These are phyloP conservation scores for Phytophthora sojae DNA, from an alignment of 352 stramenopile genomes.

Conservation along the genomic window DNA sequence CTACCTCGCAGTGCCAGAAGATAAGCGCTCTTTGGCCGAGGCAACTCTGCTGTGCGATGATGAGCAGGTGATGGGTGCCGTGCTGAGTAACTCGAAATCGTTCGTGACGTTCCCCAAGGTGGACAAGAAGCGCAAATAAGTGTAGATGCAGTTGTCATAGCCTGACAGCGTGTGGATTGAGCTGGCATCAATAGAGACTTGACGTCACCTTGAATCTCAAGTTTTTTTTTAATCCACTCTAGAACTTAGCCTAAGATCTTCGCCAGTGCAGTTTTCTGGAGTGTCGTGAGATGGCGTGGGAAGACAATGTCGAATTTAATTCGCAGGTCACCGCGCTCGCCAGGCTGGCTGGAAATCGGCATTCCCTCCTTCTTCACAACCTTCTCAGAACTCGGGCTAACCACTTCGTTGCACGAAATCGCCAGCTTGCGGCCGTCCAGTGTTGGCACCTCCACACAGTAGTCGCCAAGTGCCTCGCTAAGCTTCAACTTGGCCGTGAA, in stretches of 20 bases:
- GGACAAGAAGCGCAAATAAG: slow-evolving; percentile 24
- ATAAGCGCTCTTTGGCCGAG: slow-evolving; percentile 61
- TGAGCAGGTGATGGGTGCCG: slow-evolving; percentile 38
- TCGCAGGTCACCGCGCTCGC: slow-evolving; percentile 91
- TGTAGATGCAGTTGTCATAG: neutral
- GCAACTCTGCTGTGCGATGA: slow-evolving; percentile 56
- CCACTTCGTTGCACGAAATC: slow-evolving; percentile 94
- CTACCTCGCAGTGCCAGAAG: slow-evolving; percentile 61
- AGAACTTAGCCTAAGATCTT: slow-evolving; percentile 75
- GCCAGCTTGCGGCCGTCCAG: slow-evolving; percentile 95
- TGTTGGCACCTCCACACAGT: slow-evolving; percentile 94
- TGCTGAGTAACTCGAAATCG: slow-evolving; percentile 63
- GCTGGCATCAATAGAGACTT: neutral
- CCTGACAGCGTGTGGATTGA: neutral
- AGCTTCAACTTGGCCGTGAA: slow-evolving; percentile 95
- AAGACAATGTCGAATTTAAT: slow-evolving; percentile 97
- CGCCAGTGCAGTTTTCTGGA: slow-evolving; percentile 92
- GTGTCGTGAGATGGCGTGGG: slow-evolving; percentile 91
- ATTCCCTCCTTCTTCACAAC: slow-evolving; percentile 96
- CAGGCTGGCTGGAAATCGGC: slow-evolving; percentile 76
- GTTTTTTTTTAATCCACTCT: neutral
- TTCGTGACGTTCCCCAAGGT: slow-evolving; percentile 80
- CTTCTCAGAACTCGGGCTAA: slow-evolving; percentile 91
- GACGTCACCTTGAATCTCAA: neutral
- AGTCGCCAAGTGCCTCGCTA: slow-evolving; percentile 95